These are phyloP conservation scores for Stenogyne calaminthoides DNA, from an alignment of 305 asterid genomes.

Conservation along the genomic window DNA sequence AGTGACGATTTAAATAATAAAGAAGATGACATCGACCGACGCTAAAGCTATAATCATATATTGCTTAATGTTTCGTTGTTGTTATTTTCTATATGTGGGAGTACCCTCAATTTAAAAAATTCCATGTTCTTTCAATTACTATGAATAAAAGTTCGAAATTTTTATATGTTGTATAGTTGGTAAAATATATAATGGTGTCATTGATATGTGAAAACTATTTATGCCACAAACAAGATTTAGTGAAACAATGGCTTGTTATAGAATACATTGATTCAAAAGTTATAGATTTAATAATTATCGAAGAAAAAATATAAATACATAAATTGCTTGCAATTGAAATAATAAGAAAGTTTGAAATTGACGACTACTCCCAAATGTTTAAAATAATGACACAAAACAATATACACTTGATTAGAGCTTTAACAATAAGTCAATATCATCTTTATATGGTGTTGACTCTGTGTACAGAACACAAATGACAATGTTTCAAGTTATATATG, in stretches of 20 bases:
- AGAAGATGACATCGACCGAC: constrained; percentile 33
- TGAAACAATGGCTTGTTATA: neutral
- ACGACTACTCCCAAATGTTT: neutral
- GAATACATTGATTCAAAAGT: neutral
- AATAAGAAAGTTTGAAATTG: neutral
- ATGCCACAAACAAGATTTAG: neutral
- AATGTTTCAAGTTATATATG: neutral
- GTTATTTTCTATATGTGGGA: constrained; percentile 14
- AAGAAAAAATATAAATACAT: neutral
- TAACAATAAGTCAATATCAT: constrained; percentile 28
- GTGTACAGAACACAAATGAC: neutral
- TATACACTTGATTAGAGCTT: constrained; percentile 26
- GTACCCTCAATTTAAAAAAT: neutral
- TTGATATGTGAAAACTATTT: neutral
- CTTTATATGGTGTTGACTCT: constrained; percentile 18
- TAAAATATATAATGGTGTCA: neutral
- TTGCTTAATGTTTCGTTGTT: constrained; percentile 11
- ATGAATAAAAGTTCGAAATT: neutral
- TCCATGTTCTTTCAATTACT: constrained; percentile 2
- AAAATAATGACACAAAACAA: constrained; percentile 17
- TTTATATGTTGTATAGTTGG: constrained; percentile 4
- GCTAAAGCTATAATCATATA: constrained; percentile 30
- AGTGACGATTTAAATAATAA: neutral
- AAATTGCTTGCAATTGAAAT: constrained; percentile 9
- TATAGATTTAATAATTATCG: neutral